Evolutionary conservation across 805 yeast genomes (phyloP).

Genomic region (Yamadazyma endophytica): DNA sequence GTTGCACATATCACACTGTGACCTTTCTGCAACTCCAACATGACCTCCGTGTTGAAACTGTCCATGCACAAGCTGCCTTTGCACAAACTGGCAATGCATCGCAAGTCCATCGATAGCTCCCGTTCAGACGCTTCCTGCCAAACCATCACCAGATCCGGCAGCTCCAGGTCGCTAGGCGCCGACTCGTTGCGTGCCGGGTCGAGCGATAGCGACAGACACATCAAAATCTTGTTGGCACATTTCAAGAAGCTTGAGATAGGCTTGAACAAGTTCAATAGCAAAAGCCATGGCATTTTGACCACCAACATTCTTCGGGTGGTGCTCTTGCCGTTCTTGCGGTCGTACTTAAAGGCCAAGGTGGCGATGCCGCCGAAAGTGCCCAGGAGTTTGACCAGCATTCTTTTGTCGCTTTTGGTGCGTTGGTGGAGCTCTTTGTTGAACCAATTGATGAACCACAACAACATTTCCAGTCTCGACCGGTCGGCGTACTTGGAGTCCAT

Average conservation of each 20-base stretch:
- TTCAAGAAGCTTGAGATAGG: slow-evolving; percentile 42
- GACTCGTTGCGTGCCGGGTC: too few species aligned
- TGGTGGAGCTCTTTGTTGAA: slow-evolving; percentile 54
- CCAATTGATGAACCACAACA: slow-evolving; percentile 14
- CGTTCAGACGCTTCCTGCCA: slow-evolving; percentile 2
- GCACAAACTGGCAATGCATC: too few species aligned
- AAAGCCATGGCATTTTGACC: slow-evolving; percentile 33
- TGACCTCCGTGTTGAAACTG: too few species aligned
- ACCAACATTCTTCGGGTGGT: slow-evolving; percentile 46
- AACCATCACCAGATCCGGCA: slow-evolving; percentile 11
- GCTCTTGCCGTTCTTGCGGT: slow-evolving; percentile 42
- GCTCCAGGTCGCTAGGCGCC: background rate
- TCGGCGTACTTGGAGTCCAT: slow-evolving; percentile 53
- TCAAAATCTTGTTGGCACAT: slow-evolving; percentile 15
- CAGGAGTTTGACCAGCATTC: slow-evolving; percentile 28
- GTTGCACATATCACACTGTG: too few species aligned
- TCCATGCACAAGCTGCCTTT: too few species aligned
- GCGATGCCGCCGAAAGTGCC: slow-evolving; percentile 21
- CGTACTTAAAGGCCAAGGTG: slow-evolving; percentile 16
- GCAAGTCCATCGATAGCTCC: background rate
- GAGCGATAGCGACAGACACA: slow-evolving; percentile 9
- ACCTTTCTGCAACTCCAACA: too few species aligned
- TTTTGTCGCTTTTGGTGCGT: slow-evolving; percentile 30
- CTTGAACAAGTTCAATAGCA: slow-evolving; percentile 40
- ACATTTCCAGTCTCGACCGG: slow-evolving; percentile 42